A percentile compares a stretch with the other conserved stretches of the same genome.
Conservation (phyloP, 1,284 basidiomycete genomes). For the Irpex rosettiformis region DNA sequence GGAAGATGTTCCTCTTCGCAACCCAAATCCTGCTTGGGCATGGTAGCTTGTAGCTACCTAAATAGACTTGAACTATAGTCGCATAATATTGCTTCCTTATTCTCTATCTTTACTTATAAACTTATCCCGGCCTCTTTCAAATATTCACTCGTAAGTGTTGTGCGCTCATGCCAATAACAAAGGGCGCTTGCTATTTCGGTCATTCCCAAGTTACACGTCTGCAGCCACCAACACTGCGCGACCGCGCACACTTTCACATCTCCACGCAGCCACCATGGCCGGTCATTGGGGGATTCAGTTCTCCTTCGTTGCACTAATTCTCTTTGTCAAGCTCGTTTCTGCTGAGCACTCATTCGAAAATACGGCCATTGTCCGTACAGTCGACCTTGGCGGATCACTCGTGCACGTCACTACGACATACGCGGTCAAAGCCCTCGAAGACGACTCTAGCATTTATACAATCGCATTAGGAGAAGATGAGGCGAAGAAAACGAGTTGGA, state of each 20-base stretch:
- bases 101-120: not conserved
- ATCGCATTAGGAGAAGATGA: conserved; percentile 68
- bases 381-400: conserved; percentile 85
- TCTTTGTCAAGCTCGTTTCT: conserved; percentile 27
- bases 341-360: conserved; percentile 72
- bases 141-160: not conserved
- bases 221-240: conserved; percentile 14
- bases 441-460: conserved; percentile 62
- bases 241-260: not conserved
- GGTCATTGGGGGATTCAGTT: conserved; percentile 28
- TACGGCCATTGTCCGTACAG: conserved; percentile 78
- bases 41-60: conserved; percentile 53
- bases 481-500: conserved; percentile 67
- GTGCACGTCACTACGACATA: conserved; percentile 87
- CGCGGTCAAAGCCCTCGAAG: conserved; percentile 70
- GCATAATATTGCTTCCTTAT: not conserved
- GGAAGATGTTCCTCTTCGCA: conserved; percentile 78
- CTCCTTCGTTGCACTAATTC: conserved; percentile 24
- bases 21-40: conserved; percentile 73
- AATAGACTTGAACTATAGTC: not conserved
- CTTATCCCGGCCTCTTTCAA: no score
- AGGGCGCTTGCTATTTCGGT: conserved; percentile 17
- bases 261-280: conserved; percentile 25
- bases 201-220: conserved; percentile 18
- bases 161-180: not conserved